A percentile compares a stretch with the other conserved stretches of the same genome.
Evolutionary conservation across 2,329 filamentous ascomycete genomes (phyloP).

Genomic region (Macrophomina pseudophaseolina): DNA sequence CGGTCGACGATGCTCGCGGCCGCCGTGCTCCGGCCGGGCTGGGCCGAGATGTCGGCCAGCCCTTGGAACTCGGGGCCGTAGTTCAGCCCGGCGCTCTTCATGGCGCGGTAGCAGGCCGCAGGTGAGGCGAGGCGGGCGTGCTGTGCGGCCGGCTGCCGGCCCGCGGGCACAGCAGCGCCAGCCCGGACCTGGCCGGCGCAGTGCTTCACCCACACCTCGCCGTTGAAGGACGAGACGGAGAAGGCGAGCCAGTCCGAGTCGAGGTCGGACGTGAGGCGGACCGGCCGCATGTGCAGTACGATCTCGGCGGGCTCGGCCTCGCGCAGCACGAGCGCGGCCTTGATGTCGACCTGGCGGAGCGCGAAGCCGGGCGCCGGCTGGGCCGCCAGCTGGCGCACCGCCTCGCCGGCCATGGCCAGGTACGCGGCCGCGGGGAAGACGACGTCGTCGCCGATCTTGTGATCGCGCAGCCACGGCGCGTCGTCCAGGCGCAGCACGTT

Average conservation of each 20-base stretch:
- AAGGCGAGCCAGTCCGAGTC: conserved; percentile 33
- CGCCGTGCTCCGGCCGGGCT: background rate
- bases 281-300: conserved; percentile 27
- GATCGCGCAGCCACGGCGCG: conserved; percentile 52
- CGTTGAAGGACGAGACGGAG: conserved; percentile 31
- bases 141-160: background rate
- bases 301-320: conserved; percentile 27
- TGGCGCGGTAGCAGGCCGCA: background rate
- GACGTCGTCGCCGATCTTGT: conserved; percentile 35
- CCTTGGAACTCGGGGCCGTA: conserved; percentile 11
- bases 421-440: conserved; percentile 6
- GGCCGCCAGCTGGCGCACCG: conserved; percentile 21
- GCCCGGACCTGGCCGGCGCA: conserved; percentile 29
- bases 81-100: background rate
- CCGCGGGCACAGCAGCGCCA: background rate
- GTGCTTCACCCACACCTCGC: conserved; percentile 35
- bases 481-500: conserved; percentile 39
- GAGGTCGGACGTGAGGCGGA: conserved; percentile 27
- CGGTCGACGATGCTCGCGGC: background rate
- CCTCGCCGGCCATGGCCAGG: conserved; percentile 40
- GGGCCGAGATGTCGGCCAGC: background rate
- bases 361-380: background rate
- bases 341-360: conserved; percentile 26
- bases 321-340: conserved; percentile 25
- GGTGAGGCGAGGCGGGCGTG: background rate